Conservation (phyloP, 1,284 basidiomycete species). For the Sphaerobolus stellatus region DNA sequence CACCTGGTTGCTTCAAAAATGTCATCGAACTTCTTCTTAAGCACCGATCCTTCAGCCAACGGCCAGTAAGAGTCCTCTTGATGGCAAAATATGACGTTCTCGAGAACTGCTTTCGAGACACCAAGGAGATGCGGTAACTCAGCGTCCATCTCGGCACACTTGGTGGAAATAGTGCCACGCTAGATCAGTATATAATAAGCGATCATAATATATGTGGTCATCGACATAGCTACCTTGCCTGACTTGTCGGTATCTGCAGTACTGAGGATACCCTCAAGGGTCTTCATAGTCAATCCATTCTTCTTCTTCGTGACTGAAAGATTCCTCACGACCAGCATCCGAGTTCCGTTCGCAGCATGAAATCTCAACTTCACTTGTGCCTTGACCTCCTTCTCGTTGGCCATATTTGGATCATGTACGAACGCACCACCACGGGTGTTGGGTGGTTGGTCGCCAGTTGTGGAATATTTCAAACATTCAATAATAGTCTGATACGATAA, state of each 20-base stretch:
- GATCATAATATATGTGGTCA: neutral
- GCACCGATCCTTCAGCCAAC: conserved; percentile 81
- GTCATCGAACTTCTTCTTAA: conserved; percentile 99
- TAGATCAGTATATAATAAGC: conserved; percentile 30
- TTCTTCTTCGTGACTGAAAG: conserved; percentile 94
- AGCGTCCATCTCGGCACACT: conserved; percentile 93
- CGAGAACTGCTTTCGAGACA: conserved; percentile 94
- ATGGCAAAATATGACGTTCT: conserved; percentile 99
- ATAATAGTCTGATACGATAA: conserved; percentile 72
- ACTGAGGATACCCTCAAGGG: conserved; percentile 89
- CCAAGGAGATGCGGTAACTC: conserved; percentile 94
- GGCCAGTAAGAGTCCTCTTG: conserved; percentile 99
- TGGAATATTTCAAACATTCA: conserved; percentile 98
- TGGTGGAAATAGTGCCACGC: conserved; percentile 90
- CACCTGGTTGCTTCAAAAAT: conserved; percentile 98
- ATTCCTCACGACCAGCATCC: conserved; percentile 93
- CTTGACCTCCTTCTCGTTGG: conserved; percentile 97
- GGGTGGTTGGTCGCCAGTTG: conserved; percentile 96
- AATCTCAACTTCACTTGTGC: conserved; percentile 97
- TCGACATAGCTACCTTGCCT: conserved; percentile 59
- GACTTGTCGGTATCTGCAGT: conserved; percentile 69
- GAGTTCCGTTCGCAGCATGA: conserved; percentile 80
- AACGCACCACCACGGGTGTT: conserved; percentile 98
- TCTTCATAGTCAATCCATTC: conserved; percentile 94
- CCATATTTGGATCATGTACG: conserved; percentile 98